Base-by-base conservation (phyloP, 2,329 filamentous ascomycete species). In the Raffaelea deltoideospora region DNA sequence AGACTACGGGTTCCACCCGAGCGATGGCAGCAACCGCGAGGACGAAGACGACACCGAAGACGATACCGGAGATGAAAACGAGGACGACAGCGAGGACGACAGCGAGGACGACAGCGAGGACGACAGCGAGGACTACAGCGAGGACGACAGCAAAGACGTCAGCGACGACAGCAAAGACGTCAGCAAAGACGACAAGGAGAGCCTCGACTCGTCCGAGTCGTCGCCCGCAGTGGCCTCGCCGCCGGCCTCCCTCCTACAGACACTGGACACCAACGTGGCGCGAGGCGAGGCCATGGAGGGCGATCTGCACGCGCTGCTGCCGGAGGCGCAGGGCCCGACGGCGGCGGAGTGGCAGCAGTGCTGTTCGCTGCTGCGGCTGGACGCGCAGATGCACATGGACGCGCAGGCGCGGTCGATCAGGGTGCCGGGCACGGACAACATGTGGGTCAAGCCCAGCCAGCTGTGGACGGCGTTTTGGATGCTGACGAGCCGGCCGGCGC, bases 391-490 rank as follows among this genome's bases (percentile, higher is more conserved):
- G 14, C 45, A 47, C 41, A 40, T 36, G 35, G 38, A 48, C 32
- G 41, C 45, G 0, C 40, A 37, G 31, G 29, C 18, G 6, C 38
- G 37, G 23, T 48, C 46, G 15, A 30, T 48, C 36, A 31, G 30
- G 20, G 39, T 47, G 7, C 46, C 46, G 6, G 41, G 44, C 26
- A 43, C 46, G 1, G 39, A 41, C 17, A 43, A 43, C 38, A 42
- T 48, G 42, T 31, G 15, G 31, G 27, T 48, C 11, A 42, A 39
- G 42, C 46, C 46, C 5, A 41, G 43, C 38, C 46, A 48, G 41
- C 41, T 45, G 10, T 43, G 41, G 45, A 44, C 46, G 23, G 46
- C 45, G 3, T 44, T 45, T 37, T 44, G 43, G 41, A 48, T 48
- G 47, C 35, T 48, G 23, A 31, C 38, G 13, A 42, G 41, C 39